These are phyloP conservation scores for Myotisia sp. DNA, from an alignment of 2,329 filamentous ascomycete species.

Conservation along the genomic window DNA sequence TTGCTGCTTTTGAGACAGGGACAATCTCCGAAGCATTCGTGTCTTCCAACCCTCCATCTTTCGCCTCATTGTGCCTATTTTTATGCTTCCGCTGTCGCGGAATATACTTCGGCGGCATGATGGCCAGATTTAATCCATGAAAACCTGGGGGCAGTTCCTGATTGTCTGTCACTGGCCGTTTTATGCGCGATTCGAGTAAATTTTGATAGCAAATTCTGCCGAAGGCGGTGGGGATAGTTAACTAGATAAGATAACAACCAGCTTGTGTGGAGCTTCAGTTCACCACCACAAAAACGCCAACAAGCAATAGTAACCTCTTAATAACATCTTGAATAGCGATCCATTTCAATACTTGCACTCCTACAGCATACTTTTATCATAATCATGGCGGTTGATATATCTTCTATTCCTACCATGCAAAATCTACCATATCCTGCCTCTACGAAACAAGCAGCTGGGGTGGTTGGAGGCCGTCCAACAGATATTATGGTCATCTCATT, in stretches of 20 bases:
- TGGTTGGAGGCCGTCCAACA: slow-evolving; percentile 55
- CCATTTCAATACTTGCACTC: background rate
- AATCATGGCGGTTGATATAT: background rate
- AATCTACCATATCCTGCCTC: slow-evolving; percentile 53
- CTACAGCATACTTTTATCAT: background rate
- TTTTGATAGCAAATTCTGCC: slow-evolving; percentile 10
- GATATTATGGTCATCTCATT: slow-evolving; percentile 61
- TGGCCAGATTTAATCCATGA: slow-evolving; percentile 1
- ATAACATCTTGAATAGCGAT: background rate
- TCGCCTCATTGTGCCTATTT: slow-evolving; percentile 21
- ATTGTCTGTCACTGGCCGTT: background rate
- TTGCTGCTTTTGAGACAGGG: slow-evolving; percentile 38
- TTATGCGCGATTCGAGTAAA: background rate
- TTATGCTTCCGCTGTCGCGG: slow-evolving; percentile 47
- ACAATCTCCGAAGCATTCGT: slow-evolving; percentile 29
- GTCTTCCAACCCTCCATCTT: slow-evolving; percentile 28
- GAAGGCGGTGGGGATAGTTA: slow-evolving; percentile 14
- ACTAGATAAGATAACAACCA: slow-evolving; percentile 1
- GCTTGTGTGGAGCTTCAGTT: no score
- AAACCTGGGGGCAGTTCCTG: no score
- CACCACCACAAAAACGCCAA: slow-evolving; percentile 2
- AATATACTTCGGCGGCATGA: slow-evolving; percentile 35
- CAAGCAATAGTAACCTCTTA: background rate
- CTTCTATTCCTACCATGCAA: background rate
- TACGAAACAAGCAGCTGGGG: slow-evolving; percentile 45